These are phyloP conservation scores for Dichotomopilus funicola DNA, from an alignment of 2,329 filamentous ascomycete genomes.

Conservation along the genomic window DNA sequence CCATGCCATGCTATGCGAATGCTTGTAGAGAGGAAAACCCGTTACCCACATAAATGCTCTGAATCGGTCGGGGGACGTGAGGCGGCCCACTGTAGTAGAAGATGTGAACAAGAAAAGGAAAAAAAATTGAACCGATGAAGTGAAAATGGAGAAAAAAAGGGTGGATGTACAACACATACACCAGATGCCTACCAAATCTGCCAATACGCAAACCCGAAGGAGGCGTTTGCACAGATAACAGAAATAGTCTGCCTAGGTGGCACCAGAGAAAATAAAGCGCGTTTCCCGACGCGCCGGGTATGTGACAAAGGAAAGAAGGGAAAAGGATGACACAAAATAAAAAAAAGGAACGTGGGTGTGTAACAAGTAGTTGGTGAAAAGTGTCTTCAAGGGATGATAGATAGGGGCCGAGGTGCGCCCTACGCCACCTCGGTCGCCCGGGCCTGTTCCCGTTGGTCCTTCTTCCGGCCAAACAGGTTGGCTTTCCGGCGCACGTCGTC, in stretches of 20 bases:
- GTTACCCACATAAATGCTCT: background rate
- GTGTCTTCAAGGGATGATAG: constrained; percentile 11
- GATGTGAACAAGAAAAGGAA: too few species aligned
- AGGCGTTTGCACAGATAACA: too few species aligned
- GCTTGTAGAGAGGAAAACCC: background rate
- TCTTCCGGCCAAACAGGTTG: constrained; percentile 41
- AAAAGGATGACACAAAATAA: constrained; percentile 1
- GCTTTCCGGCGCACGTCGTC: constrained; percentile 37
- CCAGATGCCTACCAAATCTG: background rate
- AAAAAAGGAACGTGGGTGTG: background rate
- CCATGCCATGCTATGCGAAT: constrained; percentile 10
- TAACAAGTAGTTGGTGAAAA: background rate
- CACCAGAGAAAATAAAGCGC: constrained; percentile 4
- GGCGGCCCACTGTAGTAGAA: too few species aligned
- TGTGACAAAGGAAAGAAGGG: background rate
- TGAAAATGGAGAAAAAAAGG: too few species aligned
- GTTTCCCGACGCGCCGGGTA: constrained; percentile 3
- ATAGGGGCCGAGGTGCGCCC: constrained; percentile 23
- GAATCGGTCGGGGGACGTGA: too few species aligned
- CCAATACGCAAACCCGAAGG: background rate
- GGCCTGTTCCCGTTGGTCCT: constrained; percentile 29
- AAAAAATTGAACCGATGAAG: too few species aligned
- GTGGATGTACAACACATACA: background rate
- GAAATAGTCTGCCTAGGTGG: too few species aligned
- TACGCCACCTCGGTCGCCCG: constrained; percentile 29